Percentiles rank a stretch among this genome's conserved stretches.
phyloP scores from a whole-genome alignment of 2,329 filamentous ascomycete species.

The Apiospora aurea region DNA sequence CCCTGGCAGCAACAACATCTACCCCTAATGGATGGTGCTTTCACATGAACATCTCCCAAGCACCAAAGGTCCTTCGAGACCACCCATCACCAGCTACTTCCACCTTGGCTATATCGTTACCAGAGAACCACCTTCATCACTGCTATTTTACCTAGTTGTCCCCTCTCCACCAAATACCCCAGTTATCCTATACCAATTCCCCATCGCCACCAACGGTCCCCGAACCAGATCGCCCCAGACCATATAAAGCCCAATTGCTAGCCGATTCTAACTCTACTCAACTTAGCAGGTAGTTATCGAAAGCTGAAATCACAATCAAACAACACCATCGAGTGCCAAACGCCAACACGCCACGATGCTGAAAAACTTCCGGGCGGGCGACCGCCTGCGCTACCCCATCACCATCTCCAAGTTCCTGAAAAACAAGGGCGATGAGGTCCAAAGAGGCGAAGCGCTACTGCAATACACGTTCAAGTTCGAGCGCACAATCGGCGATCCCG shows the following conservation, averaged over 20 bases:
- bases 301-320: not conserved
- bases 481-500: slow-evolving; percentile 75
- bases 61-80: not conserved
- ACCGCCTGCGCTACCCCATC: slow-evolving; percentile 87
- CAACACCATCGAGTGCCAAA: not conserved
- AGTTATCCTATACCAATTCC: not conserved
- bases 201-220: not conserved
- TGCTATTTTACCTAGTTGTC: not conserved
- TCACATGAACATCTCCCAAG: not conserved
- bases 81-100: not conserved
- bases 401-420: slow-evolving; percentile 88
- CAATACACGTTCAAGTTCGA: slow-evolving; percentile 86
- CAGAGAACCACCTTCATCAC: not conserved
- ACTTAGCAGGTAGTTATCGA: not conserved
- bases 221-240: not conserved
- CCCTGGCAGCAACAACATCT: not conserved
- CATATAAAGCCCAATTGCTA: not conserved
- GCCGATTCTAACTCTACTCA: not conserved
- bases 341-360: slow-evolving; percentile 27
- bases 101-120: not conserved
- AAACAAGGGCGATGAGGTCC: slow-evolving; percentile 75
- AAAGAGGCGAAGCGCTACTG: slow-evolving; percentile 79
- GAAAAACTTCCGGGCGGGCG: slow-evolving; percentile 60
- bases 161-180: slow-evolving; percentile 1
- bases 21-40: not conserved